These are phyloP conservation scores for Penicillium soppii DNA, from an alignment of 495 filamentous ascomycete species.

Conservation along the genomic window DNA sequence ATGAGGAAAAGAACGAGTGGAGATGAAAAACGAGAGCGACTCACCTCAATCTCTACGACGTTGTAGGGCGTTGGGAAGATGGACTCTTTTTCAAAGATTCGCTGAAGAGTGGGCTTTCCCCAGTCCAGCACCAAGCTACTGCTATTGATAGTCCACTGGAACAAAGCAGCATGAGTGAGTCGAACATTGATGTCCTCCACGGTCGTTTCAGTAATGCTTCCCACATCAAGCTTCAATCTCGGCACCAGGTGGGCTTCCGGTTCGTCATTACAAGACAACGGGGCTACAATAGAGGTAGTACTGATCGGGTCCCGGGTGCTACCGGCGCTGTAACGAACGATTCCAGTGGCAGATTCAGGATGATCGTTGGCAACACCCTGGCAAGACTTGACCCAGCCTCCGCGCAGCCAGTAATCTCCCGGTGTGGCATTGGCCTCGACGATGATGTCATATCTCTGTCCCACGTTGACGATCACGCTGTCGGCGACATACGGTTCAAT, in stretches of 20 bases:
- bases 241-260: slow-evolving; percentile 28
- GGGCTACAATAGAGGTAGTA: slow-evolving; percentile 11
- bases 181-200: not conserved
- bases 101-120: not conserved
- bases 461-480: slow-evolving; percentile 8
- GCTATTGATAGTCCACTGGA: slow-evolving; percentile 6
- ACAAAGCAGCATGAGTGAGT: not conserved
- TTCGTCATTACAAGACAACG: slow-evolving; percentile 1
- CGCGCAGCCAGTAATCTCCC: slow-evolving; percentile 34
- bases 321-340: slow-evolving; percentile 33
- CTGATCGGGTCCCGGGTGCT: too few species aligned
- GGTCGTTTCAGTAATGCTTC: not conserved
- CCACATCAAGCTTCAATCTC: slow-evolving; percentile 12
- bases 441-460: slow-evolving; percentile 35
- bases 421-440: slow-evolving; percentile 19
- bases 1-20: too few species aligned
- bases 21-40: too few species aligned
- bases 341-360: slow-evolving; percentile 14
- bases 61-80: not conserved
- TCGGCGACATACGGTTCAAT: slow-evolving; percentile 35
- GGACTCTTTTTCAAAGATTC: not conserved
- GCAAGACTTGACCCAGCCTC: not conserved
- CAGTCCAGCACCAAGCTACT: not conserved
- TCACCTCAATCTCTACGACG: not conserved
- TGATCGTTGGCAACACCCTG: not conserved